phyloP scores from a whole-genome alignment of 129 eudicot genomes.

The Helichrysum umbraculigerum region DNA sequence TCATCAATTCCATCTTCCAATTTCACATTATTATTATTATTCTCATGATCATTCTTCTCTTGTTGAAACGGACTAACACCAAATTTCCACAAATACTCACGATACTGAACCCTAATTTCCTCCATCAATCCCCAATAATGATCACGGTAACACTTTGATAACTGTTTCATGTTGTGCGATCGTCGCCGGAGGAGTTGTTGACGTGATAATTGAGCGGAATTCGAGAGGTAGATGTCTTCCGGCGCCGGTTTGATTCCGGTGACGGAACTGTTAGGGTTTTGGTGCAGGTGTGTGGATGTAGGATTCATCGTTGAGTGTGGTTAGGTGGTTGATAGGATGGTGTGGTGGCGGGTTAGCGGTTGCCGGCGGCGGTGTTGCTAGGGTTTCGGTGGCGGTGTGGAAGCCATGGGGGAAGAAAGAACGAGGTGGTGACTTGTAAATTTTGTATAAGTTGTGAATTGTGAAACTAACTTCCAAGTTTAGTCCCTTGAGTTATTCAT shows the following conservation, averaged over 20 bases:
- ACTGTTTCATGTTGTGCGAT: slow-evolving; percentile 36
- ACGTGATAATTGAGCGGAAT: slow-evolving; percentile 40
- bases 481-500: neutral
- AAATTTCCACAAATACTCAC: slow-evolving; percentile 55
- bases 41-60: slow-evolving; percentile 16
- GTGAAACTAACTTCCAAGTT: neutral
- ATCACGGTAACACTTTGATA: slow-evolving; percentile 43
- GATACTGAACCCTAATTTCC: slow-evolving; percentile 41
- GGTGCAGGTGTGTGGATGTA: neutral
- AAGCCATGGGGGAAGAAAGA: slow-evolving; percentile 24
- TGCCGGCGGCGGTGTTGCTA: slow-evolving; percentile 36
- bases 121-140: slow-evolving; percentile 60
- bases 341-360: neutral
- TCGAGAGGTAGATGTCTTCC: slow-evolving; percentile 37
- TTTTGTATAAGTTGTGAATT: neutral
- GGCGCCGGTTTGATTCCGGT: slow-evolving; percentile 23
- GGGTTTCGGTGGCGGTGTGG: slow-evolving; percentile 39
- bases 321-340: neutral
- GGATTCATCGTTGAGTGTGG: slow-evolving; percentile 23
- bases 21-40: neutral
- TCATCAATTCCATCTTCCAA: slow-evolving; percentile 12
- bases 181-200: slow-evolving; percentile 45
- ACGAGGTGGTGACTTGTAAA: slow-evolving; percentile 19
- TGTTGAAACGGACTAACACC: slow-evolving; percentile 43
- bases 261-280: slow-evolving; percentile 21